phyloP scores from a whole-genome alignment of 345 rosid species.

The Aurinia saxatilis region DNA sequence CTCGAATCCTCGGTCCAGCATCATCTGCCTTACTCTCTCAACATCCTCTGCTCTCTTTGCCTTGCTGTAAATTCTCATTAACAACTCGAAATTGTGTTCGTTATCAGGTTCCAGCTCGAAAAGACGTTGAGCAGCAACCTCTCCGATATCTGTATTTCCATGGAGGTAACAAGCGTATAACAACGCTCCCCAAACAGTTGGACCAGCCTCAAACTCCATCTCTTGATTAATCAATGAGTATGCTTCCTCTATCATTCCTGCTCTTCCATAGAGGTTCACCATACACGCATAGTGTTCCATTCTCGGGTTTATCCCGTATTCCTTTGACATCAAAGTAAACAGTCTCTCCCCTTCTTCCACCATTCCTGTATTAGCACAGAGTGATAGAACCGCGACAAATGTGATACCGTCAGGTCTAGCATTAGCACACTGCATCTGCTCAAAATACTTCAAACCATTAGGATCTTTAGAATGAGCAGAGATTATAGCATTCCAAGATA shows the following conservation, averaged over 20 bases:
- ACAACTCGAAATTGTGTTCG: constrained; percentile 68
- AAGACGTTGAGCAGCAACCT: constrained; percentile 56
- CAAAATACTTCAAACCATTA: constrained; percentile 46
- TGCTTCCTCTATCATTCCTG: constrained; percentile 58
- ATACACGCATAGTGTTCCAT: constrained; percentile 83
- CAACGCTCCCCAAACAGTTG: constrained; percentile 87
- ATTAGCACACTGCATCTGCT: constrained; percentile 46
- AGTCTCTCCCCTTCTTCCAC: constrained; percentile 58
- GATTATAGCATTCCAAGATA: constrained; percentile 85
- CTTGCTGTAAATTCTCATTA: constrained; percentile 56
- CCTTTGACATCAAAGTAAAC: constrained; percentile 47
- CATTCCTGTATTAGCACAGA: constrained; percentile 62
- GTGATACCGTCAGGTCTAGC: constrained; percentile 55
- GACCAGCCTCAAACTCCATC: constrained; percentile 68
- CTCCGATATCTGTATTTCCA: constrained; percentile 56
- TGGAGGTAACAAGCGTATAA: constrained; percentile 64
- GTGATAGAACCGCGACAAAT: constrained; percentile 67
- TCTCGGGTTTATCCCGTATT: constrained; percentile 37
- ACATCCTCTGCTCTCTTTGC: constrained; percentile 41
- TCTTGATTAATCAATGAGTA: constrained; percentile 42
- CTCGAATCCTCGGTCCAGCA: constrained; percentile 58
- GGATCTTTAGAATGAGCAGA: constrained; percentile 49
- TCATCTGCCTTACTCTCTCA: constrained; percentile 56
- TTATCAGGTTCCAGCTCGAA: constrained; percentile 80
- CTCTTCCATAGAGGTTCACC: constrained; percentile 76